Base-by-base conservation (phyloP, 2,329 filamentous ascomycete species). In the Botrytis galanthina region DNA sequence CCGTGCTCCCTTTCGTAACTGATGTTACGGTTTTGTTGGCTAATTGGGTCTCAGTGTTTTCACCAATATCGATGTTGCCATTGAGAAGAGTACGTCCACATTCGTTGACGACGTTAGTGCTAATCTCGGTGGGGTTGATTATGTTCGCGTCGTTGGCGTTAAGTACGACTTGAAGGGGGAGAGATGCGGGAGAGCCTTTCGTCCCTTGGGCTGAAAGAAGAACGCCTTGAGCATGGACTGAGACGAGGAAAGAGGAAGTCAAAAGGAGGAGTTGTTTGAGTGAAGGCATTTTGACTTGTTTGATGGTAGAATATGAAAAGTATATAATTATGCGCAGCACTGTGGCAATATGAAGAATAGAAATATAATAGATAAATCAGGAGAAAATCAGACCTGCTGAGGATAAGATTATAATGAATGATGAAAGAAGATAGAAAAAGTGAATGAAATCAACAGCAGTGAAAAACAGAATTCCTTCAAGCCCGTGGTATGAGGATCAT, bases 1-100 rank as follows among this genome's bases (percentile, higher is more conserved):
- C 54, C 46, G 82, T 75, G 46, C 81, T 82, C 42, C 87, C 87
- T 2, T 82, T 76, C 75, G 83, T 79, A 69, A 89, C 87, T 72
- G 85, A 81, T 2, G 87, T 89, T 4, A 89, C 85, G 6, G 81
- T 78, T 1, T 78, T 76, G 6, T 83, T 84, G 12, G 84, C 81
- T 3, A 89, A 76, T 12, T 85, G 85, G 73, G 86, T 85, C 80
- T 89, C 86, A 1, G 86, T 88, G 76, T 86, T 85, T 80, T 87
- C 85, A 51, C 85, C 85, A 71, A 91, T 84, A 75, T 91, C 87
- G 78, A 92, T 91, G 82, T 87, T 88, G 67, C 90, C 90, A 71
- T 83, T 78, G 64, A 88, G 80, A 79, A 90, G 84, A 9, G 89
- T 92, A 74, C 89, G 86, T 64, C 90, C 90, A 79, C 90, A 92